These are phyloP conservation scores for Carex pumila DNA, from an alignment of 176 grass and related monocot genomes.

Conservation along the genomic window DNA sequence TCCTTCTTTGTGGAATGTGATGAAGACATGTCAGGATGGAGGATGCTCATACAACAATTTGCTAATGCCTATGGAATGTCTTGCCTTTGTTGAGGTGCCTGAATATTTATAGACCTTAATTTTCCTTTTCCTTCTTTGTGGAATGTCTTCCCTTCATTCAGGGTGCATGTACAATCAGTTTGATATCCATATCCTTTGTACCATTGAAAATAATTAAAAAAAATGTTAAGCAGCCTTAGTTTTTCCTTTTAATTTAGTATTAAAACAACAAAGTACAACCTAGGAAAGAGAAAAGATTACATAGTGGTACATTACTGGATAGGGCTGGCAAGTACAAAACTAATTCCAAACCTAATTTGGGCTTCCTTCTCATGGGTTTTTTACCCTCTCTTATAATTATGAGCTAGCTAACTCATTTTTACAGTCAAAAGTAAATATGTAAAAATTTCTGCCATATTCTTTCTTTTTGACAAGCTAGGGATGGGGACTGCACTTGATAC, in stretches of 20 bases:
- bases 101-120: not conserved
- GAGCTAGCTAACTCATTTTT: too few species aligned
- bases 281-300: not conserved
- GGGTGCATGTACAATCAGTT: not conserved
- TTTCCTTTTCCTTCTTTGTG: not conserved
- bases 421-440: not conserved
- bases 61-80: too few species aligned
- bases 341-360: too few species aligned
- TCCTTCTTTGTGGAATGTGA: not conserved
- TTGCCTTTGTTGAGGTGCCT: too few species aligned
- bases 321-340: not conserved
- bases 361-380: too few species aligned
- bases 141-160: not conserved
- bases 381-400: too few species aligned
- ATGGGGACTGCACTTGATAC: slow-evolving; percentile 78
- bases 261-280: not conserved
- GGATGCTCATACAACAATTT: too few species aligned
- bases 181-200: not conserved
- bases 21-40: not conserved
- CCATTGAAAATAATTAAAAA: not conserved
- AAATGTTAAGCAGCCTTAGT: not conserved
- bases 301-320: not conserved
- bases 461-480: slow-evolving; percentile 50
- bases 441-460: not conserved
- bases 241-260: not conserved